Evolutionary conservation across 495 filamentous ascomycete species (phyloP), one percentile per base, ranked within the genome.

Genomic region (Delitschia confertaspora): DNA sequence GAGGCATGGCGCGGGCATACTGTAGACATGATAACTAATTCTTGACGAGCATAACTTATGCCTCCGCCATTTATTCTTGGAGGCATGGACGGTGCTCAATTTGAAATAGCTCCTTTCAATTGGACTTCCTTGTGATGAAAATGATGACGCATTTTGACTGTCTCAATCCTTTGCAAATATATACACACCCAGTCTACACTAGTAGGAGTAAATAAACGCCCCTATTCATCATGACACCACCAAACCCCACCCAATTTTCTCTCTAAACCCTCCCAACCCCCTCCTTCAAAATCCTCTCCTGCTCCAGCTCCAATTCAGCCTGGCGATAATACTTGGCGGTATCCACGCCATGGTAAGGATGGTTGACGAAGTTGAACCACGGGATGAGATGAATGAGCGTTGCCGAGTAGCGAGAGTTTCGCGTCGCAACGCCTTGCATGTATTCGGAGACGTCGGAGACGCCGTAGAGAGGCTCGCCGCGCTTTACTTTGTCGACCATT

Each of bases 351-450:
- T 98, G 91, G 65, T 82, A 86, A 55, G 78, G 81, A 67, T 98
- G 91, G 63, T 98, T 95, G 48, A 95, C 89, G 64, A 95, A 76
- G 69, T 98, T 98, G 70, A 93, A 84, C 91, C 86, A 95, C 14
- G 91, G 91, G 22, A 98, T 57, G 30, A 91, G 74, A 56, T 85
- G 80, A 33, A 83, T 65, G 57, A 85, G 93, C 13, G 91, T 69
- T 21, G 81, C 78, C 21, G 84, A 77, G 69, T 95, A 95, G 60
- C 91, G 72, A 24, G 88, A 95, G 67, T 96, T 95, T 47, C 91
- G 73, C 22, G 84, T 75, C 33, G 93, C 89, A 17, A 95, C 83
- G 37, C 91, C 93, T 67, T 98, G 91, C 69, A 95, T 79, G 63
- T 95, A 82, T 44, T 85, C 74, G 18, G 82, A 80, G 42, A 94